phyloP scores from a whole-genome alignment of 257 asterid genomes.

The Fraxinus excelsior region DNA sequence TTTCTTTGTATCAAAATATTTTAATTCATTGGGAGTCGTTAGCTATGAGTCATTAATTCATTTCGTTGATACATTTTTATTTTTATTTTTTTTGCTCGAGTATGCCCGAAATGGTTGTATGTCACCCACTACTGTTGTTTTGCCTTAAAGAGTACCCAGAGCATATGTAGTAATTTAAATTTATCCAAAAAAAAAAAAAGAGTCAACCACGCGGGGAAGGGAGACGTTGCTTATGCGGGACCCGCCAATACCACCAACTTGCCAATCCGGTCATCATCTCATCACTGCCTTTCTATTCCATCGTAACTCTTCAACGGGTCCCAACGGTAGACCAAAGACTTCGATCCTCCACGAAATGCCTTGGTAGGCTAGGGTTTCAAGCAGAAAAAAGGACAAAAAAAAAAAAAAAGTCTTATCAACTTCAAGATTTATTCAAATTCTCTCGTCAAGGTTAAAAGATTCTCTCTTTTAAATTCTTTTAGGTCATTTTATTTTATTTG shows the following conservation, averaged over 20 bases:
- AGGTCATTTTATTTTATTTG: conserved; percentile 3
- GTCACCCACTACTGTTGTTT: too few relatives aligned
- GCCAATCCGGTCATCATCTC: conserved; percentile 39
- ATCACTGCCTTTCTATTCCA: not conserved
- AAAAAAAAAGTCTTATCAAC: not conserved
- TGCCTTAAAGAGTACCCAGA: too few relatives aligned
- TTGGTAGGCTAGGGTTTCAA: conserved; percentile 35
- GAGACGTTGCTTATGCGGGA: conserved; percentile 29
- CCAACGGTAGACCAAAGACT: conserved; percentile 25
- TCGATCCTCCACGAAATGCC: conserved; percentile 23
- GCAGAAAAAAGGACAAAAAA: conserved; percentile 8
- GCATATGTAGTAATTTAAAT: too few relatives aligned
- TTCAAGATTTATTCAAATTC: not conserved
- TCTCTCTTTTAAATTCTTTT: not conserved
- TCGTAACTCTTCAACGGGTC: conserved; percentile 32
- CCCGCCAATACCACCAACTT: conserved; percentile 42
- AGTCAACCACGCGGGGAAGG: conserved; percentile 48
- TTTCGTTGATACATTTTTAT: too few relatives aligned
- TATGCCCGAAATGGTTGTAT: too few relatives aligned
- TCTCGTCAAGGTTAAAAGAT: conserved; percentile 27
- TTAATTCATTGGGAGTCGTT: too few relatives aligned
- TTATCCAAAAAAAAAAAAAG: too few relatives aligned
- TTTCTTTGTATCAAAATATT: too few relatives aligned
- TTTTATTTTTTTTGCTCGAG: too few relatives aligned
- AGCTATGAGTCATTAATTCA: too few relatives aligned